A percentile compares a stretch with the other conserved stretches of the same genome.
Evolutionary conservation across 768 basidiomycete species (phyloP).

Genomic region (Gautieria morchelliformis): DNA sequence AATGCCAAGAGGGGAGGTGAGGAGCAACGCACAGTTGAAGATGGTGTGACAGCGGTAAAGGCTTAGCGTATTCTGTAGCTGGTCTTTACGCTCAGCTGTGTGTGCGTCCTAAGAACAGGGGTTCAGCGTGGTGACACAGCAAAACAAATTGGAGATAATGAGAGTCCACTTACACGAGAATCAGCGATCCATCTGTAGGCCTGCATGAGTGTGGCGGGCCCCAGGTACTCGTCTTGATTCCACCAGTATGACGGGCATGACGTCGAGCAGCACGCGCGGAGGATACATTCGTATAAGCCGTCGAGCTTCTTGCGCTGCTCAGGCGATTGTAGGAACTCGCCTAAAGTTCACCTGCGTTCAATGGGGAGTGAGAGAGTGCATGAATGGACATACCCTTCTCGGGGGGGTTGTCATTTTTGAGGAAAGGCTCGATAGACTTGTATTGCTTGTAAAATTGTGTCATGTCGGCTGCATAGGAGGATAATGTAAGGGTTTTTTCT

Average conservation of each 20-base stretch:
- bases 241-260: conserved; percentile 99
- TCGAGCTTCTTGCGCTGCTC: conserved; percentile 94
- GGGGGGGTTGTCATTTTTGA: conserved; percentile 89
- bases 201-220: conserved; percentile 93
- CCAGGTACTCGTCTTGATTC: conserved; percentile 98
- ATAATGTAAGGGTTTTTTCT: background rate
- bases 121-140: background rate
- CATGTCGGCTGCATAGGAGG: conserved; percentile 39
- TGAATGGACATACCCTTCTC: conserved; percentile 32
- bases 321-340: conserved; percentile 82
- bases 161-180: conserved; percentile 62
- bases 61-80: conserved; percentile 91
- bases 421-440: conserved; percentile 97
- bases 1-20: background rate
- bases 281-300: conserved; percentile 96
- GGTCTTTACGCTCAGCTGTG: conserved; percentile 74
- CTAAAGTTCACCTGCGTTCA: conserved; percentile 13
- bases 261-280: conserved; percentile 96
- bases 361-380: background rate
- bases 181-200: conserved; percentile 98
- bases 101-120: conserved; percentile 51
- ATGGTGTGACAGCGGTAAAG: conserved; percentile 98
- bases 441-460: conserved; percentile 98
- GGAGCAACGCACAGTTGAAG: conserved; percentile 71
- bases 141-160: background rate